Conservation (phyloP, 352 stramenopile species). For the Globisporangium carolinianum region DNA sequence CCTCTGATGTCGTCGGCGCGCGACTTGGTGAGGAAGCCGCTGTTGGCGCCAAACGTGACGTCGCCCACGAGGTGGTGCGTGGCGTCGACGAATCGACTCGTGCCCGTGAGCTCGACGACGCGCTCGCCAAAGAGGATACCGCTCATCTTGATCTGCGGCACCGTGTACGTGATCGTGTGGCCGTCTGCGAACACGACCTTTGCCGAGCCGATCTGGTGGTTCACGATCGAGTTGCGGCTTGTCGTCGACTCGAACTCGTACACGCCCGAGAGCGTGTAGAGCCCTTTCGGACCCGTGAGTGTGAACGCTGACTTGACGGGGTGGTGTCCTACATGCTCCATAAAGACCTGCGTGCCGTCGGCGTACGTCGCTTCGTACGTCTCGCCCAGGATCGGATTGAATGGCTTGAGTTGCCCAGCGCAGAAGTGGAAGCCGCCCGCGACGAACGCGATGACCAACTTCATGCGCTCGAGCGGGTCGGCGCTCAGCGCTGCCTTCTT, state of each 20-base stretch:
- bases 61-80: constrained; percentile 36
- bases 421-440: constrained; percentile 67
- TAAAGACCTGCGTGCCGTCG: constrained; percentile 59
- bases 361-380: constrained; percentile 69
- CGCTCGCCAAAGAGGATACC: constrained; percentile 64
- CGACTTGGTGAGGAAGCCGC: constrained; percentile 55
- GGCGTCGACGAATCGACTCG: constrained; percentile 42
- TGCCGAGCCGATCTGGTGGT: constrained; percentile 43
- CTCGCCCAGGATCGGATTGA: constrained; percentile 77
- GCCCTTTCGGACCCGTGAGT: constrained; percentile 30
- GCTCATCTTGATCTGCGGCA: constrained; percentile 80
- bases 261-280: constrained; percentile 46
- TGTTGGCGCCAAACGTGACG: constrained; percentile 61
- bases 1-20: constrained; percentile 66
- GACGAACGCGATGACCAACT: constrained; percentile 66
- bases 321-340: constrained; percentile 73
- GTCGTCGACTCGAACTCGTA: constrained; percentile 74
- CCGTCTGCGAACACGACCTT: constrained; percentile 49
- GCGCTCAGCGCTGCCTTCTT: constrained; percentile 51
- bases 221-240: constrained; percentile 59
- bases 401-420: constrained; percentile 66
- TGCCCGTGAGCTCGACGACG: constrained; percentile 56
- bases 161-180: constrained; percentile 47
- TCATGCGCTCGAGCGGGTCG: constrained; percentile 62
- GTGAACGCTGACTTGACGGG: constrained; percentile 59